Base-by-base conservation (phyloP, 1,284 basidiomycete genomes). In the Flammula alnicola region DNA sequence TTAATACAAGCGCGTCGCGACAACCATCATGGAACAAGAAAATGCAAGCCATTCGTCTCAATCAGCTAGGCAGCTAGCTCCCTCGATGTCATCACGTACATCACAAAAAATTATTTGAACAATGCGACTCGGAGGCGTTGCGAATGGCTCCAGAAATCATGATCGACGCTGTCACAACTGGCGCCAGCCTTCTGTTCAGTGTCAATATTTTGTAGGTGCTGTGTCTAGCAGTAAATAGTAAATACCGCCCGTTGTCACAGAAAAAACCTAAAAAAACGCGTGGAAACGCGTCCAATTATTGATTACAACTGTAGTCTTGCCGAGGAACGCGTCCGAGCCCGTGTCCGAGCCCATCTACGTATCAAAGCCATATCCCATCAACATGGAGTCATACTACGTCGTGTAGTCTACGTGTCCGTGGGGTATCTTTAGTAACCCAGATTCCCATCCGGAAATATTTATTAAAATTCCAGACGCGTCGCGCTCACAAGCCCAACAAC, bases 331-430 rank as follows among this genome's bases (percentile, higher is more conserved):
- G 36, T 46, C 37, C 31, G 32, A 29, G 23, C n/a, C 36, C n/a
- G n/a, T n/a, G n/a, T n/a, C 43, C 44, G 27, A 40, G 40, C 39
- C 33, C 44, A 39, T 47, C 45, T 43, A 53, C 47, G 23, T 46
- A 44, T 53, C 52, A 47, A 42, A 12, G 14, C 26, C 31, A n/a
- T 25, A 16, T 37, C 29, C 31, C 22, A 16, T 44, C 31, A 25
- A 22, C 22, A 35, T 32, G 36, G 43, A 25, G 42, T 25, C 42
- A 29, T n/a, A n/a, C n/a, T n/a, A 31, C 42, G 26, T 33, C 37
- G 27, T 40, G 23, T 35, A 25, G 23, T 33, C 36, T 25, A 23
- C 16, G 41, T 38, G 37, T 19, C 42, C 22, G 19, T 30, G n/a
- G n/a, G n/a, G n/a, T 45, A 25, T 44, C 42, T 33, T 44, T 44